Base-by-base conservation (phyloP, 768 basidiomycete species). In the Serendipita sp. region DNA sequence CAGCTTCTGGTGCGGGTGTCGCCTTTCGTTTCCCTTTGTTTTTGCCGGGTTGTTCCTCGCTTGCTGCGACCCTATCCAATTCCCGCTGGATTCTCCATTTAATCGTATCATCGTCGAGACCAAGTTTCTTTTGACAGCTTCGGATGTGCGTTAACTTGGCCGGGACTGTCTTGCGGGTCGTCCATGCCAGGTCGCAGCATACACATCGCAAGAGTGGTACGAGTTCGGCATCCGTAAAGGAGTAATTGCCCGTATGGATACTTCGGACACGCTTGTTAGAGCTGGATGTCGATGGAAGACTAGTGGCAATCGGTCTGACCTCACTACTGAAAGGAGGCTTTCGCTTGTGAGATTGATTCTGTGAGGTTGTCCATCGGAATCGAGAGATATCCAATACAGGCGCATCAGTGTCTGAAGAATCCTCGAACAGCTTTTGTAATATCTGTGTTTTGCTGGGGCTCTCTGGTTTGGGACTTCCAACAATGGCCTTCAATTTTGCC, bases 141-240 rank as follows among this genome's bases (percentile, higher is more conserved):
- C 78, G 77, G 45, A 92, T 80, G 70, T 92, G 90, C 2, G 77
- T 68, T 70, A 81, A 72, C 72, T 92, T 92, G 69, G 85, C 82
- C 16, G 73, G 67, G 10, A 74, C 74, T 2, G 80, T 80, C 72
- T 92, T 92, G 64, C 80, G 78, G 11, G 81, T 74, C 2, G 86
- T 91, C 89, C 89, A 91, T 7, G 64, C 16, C n/a, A 60, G 30
- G n/a, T 45, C 44, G 38, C 68, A 68, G 8, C 16, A 23, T 10
- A 60, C 56, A 36, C 56, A 60, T 4, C 56, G 18, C 56, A 32
- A 18, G 44, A 44, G 65, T 38, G 23, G 54, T 10, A 8, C 28
- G 35, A 60, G 30, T 38, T 60, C 28, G n/a, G 23, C 34, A 35
- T 60, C 56, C 28, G 56, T 60, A 38, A 60, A 60, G 4, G 56